phyloP scores from a whole-genome alignment of 306 rosid genomes.

The Clitoria ternatea region DNA sequence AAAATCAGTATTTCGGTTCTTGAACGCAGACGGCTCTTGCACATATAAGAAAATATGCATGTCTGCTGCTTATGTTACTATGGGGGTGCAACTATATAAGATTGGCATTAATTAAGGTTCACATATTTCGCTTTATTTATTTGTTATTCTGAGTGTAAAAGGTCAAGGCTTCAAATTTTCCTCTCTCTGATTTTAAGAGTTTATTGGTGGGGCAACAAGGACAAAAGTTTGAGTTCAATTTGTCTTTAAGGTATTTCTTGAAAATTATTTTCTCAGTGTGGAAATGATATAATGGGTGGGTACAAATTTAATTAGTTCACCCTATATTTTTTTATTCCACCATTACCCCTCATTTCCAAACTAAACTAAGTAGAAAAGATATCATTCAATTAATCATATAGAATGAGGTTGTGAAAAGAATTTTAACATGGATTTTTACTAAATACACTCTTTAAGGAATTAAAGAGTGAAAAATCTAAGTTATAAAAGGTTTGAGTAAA shows the following conservation, averaged over 20 bases:
- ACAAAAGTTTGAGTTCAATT: slow-evolving; percentile 22
- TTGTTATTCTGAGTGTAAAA: no score
- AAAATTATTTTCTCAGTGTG: neutral
- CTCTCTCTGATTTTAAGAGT: neutral
- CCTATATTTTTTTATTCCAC: neutral
- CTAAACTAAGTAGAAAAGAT: no score
- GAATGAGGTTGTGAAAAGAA: no score
- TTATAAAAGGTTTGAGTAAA: no score
- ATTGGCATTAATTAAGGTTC: no score
- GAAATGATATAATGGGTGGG: neutral
- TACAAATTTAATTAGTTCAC: neutral
- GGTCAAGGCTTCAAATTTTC: neutral
- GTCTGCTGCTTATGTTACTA: neutral
- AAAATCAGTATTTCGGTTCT: neutral
- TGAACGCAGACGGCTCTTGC: neutral
- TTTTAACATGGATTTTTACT: no score
- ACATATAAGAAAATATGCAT: neutral
- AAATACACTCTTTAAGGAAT: no score
- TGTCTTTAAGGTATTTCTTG: neutral
- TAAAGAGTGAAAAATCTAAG: no score
- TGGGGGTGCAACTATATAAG: neutral
- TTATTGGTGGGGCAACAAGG: neutral
- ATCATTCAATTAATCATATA: no score
- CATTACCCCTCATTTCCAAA: neutral
- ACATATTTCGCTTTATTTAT: no score